Percentiles rank a stretch among this genome's conserved stretches.
These are phyloP conservation scores for Cyclotella choctawhatcheeana DNA, from an alignment of 108 stramenopile genomes.

Conservation along the genomic window DNA sequence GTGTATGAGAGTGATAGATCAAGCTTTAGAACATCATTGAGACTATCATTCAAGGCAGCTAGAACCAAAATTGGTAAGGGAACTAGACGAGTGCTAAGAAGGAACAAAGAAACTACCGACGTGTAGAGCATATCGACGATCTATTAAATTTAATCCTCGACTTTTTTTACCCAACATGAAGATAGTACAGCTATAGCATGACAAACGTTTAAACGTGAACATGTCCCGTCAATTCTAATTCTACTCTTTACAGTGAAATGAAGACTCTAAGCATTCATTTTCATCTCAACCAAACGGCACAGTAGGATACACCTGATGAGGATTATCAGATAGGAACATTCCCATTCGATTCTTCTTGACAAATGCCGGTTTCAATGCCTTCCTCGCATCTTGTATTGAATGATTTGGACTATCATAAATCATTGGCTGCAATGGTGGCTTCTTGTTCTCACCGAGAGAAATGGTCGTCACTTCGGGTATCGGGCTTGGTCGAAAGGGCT, in stretches of 20 bases:
- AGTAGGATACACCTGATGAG: conserved; percentile 53
- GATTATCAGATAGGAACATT: conserved; percentile 43
- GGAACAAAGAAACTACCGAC: conserved; percentile 7
- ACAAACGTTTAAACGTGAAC: not conserved
- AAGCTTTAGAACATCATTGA: conserved; percentile 36
- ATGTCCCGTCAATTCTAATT: no score
- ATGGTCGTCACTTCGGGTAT: conserved; percentile 39
- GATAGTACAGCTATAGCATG: not conserved
- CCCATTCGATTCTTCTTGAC: conserved; percentile 51
- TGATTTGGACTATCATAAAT: not conserved
- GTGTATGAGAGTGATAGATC: conserved; percentile 28
- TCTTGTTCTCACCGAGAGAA: conserved; percentile 16
- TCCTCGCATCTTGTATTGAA: not conserved
- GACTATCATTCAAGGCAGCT: conserved; percentile 34
- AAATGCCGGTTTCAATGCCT: conserved; percentile 47
- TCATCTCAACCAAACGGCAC: conserved; percentile 47
- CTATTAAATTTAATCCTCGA: not conserved
- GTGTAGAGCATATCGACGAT: not conserved
- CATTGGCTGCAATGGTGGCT: conserved; percentile 1
- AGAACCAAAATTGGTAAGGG: conserved; percentile 42
- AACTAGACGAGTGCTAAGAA: conserved; percentile 22
- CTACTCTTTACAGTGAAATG: no score
- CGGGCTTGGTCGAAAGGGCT: conserved; percentile 31
- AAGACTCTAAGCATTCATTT: not conserved
- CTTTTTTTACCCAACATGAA: not conserved